phyloP scores from a whole-genome alignment of 306 rosid species.

The Casuarina equisetifolia region DNA sequence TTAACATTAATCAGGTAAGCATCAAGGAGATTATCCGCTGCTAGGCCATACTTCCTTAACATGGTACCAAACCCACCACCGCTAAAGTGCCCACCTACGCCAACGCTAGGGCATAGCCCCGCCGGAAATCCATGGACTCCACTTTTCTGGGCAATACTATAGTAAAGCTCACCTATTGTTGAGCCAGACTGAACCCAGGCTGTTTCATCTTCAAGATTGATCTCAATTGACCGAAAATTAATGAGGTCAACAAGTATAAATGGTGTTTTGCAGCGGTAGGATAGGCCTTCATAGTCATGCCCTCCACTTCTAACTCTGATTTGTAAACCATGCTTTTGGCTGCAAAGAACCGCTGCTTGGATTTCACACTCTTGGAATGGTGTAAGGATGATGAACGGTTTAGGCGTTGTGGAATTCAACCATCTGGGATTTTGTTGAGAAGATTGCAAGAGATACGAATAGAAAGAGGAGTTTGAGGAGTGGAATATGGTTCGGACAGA shows the following conservation, averaged over 20 bases:
- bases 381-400: slow-evolving; percentile 43
- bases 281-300: slow-evolving; percentile 64
- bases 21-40: slow-evolving; percentile 47
- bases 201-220: slow-evolving; percentile 37
- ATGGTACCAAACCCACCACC: slow-evolving; percentile 53
- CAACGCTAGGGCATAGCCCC: slow-evolving; percentile 52
- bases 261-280: slow-evolving; percentile 44
- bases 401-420: slow-evolving; percentile 39
- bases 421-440: slow-evolving; percentile 53
- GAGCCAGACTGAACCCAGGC: slow-evolving; percentile 80
- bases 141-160: slow-evolving; percentile 46
- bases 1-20: slow-evolving; percentile 41
- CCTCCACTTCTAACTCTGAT: slow-evolving; percentile 64
- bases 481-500: slow-evolving; percentile 19
- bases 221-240: slow-evolving; percentile 35
- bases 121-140: slow-evolving; percentile 56
- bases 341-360: slow-evolving; percentile 50
- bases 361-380: slow-evolving; percentile 53
- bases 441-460: slow-evolving; percentile 34
- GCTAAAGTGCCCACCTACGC: slow-evolving; percentile 60
- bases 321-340: slow-evolving; percentile 39
- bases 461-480: slow-evolving; percentile 30
- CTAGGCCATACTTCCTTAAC: slow-evolving; percentile 50
- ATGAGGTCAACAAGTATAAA: slow-evolving; percentile 49
- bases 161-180: slow-evolving; percentile 58